Percentiles rank a stretch among this genome's conserved stretches.
Conservation (phyloP, 1,284 basidiomycete species). For the Ceratobasidium sp. region DNA sequence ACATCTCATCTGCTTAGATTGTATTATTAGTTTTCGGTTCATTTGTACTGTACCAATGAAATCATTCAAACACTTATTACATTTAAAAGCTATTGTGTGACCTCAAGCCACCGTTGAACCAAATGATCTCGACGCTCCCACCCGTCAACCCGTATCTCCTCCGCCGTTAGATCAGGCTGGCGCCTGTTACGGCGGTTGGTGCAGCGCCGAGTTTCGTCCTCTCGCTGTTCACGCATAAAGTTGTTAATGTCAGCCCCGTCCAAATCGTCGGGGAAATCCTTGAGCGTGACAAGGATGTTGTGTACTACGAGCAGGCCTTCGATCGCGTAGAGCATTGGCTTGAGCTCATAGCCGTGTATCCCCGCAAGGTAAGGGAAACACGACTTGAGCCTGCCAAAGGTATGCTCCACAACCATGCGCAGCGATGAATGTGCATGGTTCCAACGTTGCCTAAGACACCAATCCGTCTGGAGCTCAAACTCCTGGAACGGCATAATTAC, state of each 20-base stretch:
- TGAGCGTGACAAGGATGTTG: not conserved
- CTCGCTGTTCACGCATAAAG: not conserved
- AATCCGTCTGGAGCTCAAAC: not conserved
- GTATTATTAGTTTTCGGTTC: too few species aligned
- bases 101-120: too few species aligned
- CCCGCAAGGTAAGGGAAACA: not conserved
- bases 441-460: not conserved
- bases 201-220: too few species aligned
- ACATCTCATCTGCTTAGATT: too few species aligned
- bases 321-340: not conserved
- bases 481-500: not conserved
- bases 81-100: too few species aligned
- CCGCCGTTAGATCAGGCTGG: too few species aligned
- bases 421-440: not conserved
- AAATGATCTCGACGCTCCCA: too few species aligned
- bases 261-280: not conserved
- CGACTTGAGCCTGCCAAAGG: not conserved
- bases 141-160: too few species aligned
- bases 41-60: too few species aligned
- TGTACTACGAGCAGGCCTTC: not conserved
- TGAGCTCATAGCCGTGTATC: not conserved
- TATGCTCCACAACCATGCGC: conserved; percentile 11
- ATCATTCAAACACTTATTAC: too few species aligned
- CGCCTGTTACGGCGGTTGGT: too few species aligned
- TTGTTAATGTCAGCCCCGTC: not conserved